These are phyloP conservation scores for Venturia asperata DNA, from an alignment of 2,329 filamentous ascomycete species.

Conservation along the genomic window DNA sequence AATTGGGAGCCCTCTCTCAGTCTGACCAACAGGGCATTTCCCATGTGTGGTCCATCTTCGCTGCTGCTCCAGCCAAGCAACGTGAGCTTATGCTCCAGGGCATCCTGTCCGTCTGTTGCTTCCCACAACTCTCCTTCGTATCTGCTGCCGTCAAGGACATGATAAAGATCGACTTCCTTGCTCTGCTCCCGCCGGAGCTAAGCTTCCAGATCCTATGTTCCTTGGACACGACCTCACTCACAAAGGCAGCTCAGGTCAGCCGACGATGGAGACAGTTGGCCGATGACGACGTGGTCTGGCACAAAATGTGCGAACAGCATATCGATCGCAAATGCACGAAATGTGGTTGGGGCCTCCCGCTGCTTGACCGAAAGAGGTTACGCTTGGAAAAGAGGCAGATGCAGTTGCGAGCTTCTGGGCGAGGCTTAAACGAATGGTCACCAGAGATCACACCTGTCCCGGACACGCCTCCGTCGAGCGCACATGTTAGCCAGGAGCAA, in stretches of 20 bases:
- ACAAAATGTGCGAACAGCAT: conserved; percentile 96
- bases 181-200: conserved; percentile 80
- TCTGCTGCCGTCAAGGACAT: conserved; percentile 86
- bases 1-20: conserved; percentile 72
- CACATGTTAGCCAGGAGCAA: background rate
- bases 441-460: conserved; percentile 44
- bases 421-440: conserved; percentile 49
- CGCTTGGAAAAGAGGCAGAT: conserved; percentile 67
- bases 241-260: conserved; percentile 93
- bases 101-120: conserved; percentile 93
- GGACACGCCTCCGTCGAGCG: conserved; percentile 26
- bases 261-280: conserved; percentile 79
- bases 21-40: conserved; percentile 92
- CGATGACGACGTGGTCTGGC: conserved; percentile 98
- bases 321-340: conserved; percentile 90
- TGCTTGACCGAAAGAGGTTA: conserved; percentile 81
- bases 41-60: conserved; percentile 97
- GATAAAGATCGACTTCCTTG: conserved; percentile 94
- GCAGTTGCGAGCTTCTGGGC: conserved; percentile 48
- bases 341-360: conserved; percentile 88
- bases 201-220: conserved; percentile 90
- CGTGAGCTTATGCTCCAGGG: conserved; percentile 94
- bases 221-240: conserved; percentile 87
- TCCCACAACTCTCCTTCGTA: conserved; percentile 89
- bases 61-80: conserved; percentile 86